phyloP scores from a whole-genome alignment of 192 early-diverging fungal species.

The Coemansia sp. region DNA sequence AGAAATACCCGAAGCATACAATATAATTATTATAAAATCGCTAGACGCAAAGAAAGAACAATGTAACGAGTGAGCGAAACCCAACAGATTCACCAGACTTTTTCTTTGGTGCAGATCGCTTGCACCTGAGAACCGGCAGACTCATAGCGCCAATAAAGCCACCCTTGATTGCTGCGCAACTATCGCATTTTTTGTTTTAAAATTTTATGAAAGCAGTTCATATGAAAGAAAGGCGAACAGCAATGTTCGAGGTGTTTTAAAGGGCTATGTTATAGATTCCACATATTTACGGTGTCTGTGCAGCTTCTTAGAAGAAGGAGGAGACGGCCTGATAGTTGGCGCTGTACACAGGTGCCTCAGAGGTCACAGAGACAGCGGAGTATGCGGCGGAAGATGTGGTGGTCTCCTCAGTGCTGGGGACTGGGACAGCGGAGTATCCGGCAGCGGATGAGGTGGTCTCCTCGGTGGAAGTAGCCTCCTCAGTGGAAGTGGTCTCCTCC shows the following conservation, averaged over 20 bases:
- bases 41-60: not conserved
- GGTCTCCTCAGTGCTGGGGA: conserved; percentile 17
- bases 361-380: not conserved
- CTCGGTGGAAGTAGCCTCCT: conserved; percentile 8
- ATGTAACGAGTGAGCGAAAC: not conserved
- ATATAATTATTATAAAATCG: not conserved
- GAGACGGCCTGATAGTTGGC: conserved; percentile 27
- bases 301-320: conserved; percentile 34
- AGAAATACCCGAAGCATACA: not conserved
- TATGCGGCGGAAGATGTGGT: conserved; percentile 5
- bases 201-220: too few species aligned
- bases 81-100: not conserved
- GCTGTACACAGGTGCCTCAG: conserved; percentile 20
- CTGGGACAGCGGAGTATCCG: not conserved
- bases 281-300: not conserved
- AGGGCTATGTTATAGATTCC: conserved; percentile 9
- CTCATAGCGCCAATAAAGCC: too few species aligned
- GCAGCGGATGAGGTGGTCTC: conserved; percentile 13
- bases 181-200: too few species aligned
- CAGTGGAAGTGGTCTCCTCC: conserved; percentile 12
- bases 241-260: not conserved
- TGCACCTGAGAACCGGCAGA: too few species aligned
- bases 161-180: too few species aligned
- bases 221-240: not conserved
- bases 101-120: not conserved